Evolutionary conservation across 495 filamentous ascomycete species (phyloP).

Genomic region (Geoglossum glabrum): DNA sequence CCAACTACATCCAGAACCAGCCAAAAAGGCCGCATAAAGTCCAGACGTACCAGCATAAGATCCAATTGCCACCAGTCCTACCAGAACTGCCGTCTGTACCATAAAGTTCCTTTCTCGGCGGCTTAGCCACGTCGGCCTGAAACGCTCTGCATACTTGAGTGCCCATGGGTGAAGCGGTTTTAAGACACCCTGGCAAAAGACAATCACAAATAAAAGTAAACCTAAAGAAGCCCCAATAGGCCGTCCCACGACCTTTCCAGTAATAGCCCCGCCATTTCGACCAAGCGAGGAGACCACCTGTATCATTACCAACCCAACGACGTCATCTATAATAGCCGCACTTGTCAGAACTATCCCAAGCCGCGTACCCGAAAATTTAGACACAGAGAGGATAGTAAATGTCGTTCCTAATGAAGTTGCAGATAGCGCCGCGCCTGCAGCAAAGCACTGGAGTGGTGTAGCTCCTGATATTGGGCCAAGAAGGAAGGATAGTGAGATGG

Average conservation of each 20-base stretch:
- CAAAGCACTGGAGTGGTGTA: constrained; percentile 42
- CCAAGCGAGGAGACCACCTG: constrained; percentile 38
- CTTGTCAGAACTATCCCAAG: constrained; percentile 48
- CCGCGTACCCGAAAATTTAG: constrained; percentile 33
- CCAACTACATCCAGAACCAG: constrained; percentile 39
- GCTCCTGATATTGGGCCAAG: constrained; percentile 23
- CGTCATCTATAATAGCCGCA: constrained; percentile 70
- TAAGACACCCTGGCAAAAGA: neutral
- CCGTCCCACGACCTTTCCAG: constrained; percentile 28
- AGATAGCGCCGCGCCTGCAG: constrained; percentile 56
- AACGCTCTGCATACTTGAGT: no score
- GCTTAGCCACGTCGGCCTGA: no score
- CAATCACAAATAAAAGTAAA: constrained; percentile 23
- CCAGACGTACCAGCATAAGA: constrained; percentile 46
- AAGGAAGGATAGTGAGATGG: constrained; percentile 49
- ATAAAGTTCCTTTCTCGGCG: constrained; percentile 10
- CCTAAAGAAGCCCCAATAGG: constrained; percentile 38
- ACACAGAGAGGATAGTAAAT: constrained; percentile 46
- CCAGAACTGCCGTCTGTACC: constrained; percentile 24
- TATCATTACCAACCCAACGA: constrained; percentile 63
- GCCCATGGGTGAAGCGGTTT: no score
- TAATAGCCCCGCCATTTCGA: constrained; percentile 6
- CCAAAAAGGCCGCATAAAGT: constrained; percentile 50
- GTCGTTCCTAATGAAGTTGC: constrained; percentile 64
- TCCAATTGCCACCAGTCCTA: constrained; percentile 34